These are phyloP conservation scores for Polytrichum formosum DNA, from an alignment of 225 moss, liverwort and hornwort genomes.

Conservation along the genomic window DNA sequence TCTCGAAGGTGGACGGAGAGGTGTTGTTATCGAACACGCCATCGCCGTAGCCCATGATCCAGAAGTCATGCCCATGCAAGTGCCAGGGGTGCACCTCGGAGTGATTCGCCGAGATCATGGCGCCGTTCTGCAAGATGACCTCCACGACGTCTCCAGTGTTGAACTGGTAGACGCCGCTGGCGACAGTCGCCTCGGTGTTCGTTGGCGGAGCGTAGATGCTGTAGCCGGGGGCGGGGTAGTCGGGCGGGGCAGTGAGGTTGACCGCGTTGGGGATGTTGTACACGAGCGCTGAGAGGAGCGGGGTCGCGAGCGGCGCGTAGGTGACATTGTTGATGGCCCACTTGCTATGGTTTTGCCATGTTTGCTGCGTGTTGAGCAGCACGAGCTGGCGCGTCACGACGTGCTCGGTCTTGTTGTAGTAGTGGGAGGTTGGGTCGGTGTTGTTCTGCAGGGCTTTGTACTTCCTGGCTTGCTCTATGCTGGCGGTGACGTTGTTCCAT, in stretches of 20 bases:
- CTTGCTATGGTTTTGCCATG: background rate
- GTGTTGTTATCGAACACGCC: slow-evolving; percentile 16
- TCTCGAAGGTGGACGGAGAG: background rate
- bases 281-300: slow-evolving; percentile 32
- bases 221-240: slow-evolving; percentile 9
- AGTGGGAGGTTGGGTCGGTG: slow-evolving; percentile 20
- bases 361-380: slow-evolving; percentile 56
- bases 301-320: slow-evolving; percentile 37
- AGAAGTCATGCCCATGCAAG: slow-evolving; percentile 70
- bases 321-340: slow-evolving; percentile 54
- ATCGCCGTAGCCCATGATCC: slow-evolving; percentile 50
- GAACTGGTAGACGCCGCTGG: slow-evolving; percentile 47
- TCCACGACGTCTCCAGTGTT: slow-evolving; percentile 37
- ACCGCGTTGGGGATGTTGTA: slow-evolving; percentile 18
- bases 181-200: background rate
- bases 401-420: slow-evolving; percentile 4
- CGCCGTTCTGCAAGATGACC: slow-evolving; percentile 47
- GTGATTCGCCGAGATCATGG: background rate
- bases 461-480: slow-evolving; percentile 27
- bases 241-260: slow-evolving; percentile 17
- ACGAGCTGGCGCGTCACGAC: slow-evolving; percentile 13
- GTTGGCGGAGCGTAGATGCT: slow-evolving; percentile 12
- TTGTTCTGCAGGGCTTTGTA: slow-evolving; percentile 29
- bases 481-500: slow-evolving; percentile 32
- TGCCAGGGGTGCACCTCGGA: slow-evolving; percentile 75